A percentile compares a stretch with the other conserved stretches of the same genome.
Evolutionary conservation across 2,329 filamentous ascomycete genomes (phyloP).

Genomic region (Fusarium verrucosum): DNA sequence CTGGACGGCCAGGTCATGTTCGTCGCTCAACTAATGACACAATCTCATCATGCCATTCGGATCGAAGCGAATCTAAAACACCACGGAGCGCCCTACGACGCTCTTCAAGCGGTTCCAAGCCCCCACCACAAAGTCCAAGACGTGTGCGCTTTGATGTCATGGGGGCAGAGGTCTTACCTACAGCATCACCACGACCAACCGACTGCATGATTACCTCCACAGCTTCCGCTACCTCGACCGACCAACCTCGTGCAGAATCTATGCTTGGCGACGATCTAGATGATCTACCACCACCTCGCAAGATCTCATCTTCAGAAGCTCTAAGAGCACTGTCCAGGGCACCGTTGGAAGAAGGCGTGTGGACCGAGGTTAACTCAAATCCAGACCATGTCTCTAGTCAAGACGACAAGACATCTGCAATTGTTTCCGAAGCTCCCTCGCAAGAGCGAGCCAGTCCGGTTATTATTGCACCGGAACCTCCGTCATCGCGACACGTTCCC

Average conservation of each 20-base stretch:
- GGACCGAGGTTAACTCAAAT: conserved; percentile 58
- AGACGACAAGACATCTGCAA: conserved; percentile 27
- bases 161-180: conserved; percentile 68
- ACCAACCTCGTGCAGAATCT: conserved; percentile 44
- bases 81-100: conserved; percentile 67
- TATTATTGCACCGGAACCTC: conserved; percentile 32
- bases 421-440: conserved; percentile 1
- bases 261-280: conserved; percentile 53
- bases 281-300: conserved; percentile 57
- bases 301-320: conserved; percentile 65
- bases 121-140: conserved; percentile 64
- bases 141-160: conserved; percentile 70
- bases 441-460: conserved; percentile 8
- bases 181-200: conserved; percentile 60
- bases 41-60: conserved; percentile 61
- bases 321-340: conserved; percentile 61
- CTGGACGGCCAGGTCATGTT: conserved; percentile 49
- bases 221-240: conserved; percentile 38
- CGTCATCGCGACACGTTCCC: conserved; percentile 20
- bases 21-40: conserved; percentile 58
- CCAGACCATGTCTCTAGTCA: conserved; percentile 41
- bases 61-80: conserved; percentile 60
- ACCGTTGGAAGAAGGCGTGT: conserved; percentile 61
- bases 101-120: conserved; percentile 61
- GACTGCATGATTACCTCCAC: conserved; percentile 46